Percentiles rank a stretch among this genome's conserved stretches.
Conservation (phyloP, 805 yeast genomes). For the Suhomyces faveliae region DNA sequence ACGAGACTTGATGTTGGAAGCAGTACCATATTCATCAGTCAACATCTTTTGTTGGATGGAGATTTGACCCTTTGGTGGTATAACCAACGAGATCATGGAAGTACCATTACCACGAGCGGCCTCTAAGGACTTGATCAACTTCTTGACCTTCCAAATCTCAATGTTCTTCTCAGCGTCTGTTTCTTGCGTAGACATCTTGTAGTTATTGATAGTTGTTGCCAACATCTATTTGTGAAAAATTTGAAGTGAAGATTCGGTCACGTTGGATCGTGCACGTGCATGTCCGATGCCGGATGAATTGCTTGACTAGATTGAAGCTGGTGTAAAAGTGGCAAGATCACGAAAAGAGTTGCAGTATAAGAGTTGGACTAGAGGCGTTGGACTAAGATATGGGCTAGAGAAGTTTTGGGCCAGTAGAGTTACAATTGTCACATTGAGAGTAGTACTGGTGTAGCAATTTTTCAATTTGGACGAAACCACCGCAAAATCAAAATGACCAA, state of each 20-base stretch:
- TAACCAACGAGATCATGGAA: slow-evolving; percentile 94
- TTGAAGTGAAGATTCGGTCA: neutral
- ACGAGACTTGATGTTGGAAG: slow-evolving; percentile 95
- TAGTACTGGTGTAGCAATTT: no score
- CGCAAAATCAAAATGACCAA: no score
- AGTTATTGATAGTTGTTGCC: neutral
- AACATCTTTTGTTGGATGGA: slow-evolving; percentile 84
- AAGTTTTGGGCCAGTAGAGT: no score
- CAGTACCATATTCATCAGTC: slow-evolving; percentile 98
- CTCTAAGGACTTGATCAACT: slow-evolving; percentile 82
- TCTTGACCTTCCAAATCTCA: slow-evolving; percentile 98
- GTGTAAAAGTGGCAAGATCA: no score
- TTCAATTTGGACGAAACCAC: no score
- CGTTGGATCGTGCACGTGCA: neutral
- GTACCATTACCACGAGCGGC: slow-evolving; percentile 98
- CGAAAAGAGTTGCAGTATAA: no score
- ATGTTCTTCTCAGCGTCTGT: slow-evolving; percentile 87
- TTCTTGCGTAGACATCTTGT: slow-evolving; percentile 28
- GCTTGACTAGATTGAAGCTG: no score
- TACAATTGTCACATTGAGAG: no score
- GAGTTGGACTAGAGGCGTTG: no score
- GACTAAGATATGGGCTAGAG: no score
- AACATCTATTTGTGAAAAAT: slow-evolving; percentile 1
- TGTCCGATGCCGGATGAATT: neutral
- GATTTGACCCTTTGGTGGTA: slow-evolving; percentile 94